phyloP scores from a whole-genome alignment of 2,329 filamentous ascomycete genomes.

The Botrytis tulipae region DNA sequence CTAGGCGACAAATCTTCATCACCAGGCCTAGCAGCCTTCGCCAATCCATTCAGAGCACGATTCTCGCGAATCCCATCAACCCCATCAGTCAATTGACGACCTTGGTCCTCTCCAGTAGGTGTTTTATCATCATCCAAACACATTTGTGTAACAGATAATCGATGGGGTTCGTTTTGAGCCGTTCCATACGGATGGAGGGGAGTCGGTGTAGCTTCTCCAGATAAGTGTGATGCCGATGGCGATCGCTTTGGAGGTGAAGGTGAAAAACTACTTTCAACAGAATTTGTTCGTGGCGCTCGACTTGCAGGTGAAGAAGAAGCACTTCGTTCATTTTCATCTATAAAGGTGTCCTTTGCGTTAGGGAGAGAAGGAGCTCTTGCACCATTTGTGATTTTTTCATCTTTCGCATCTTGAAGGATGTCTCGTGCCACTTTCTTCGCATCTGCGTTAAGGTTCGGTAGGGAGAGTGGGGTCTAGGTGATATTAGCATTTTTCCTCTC shows the following conservation, averaged over 20 bases:
- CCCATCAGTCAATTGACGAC: not conserved
- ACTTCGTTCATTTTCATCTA: not conserved
- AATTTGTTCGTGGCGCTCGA: not conserved
- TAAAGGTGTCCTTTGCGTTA: not conserved
- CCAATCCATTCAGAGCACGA: not conserved
- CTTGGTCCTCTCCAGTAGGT: not conserved
- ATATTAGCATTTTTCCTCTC: not conserved
- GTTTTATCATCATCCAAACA: not conserved
- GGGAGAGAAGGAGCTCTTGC: not conserved
- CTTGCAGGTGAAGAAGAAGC: not conserved
- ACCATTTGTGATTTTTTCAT: not conserved
- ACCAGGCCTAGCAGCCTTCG: no score
- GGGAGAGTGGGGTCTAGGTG: constrained; percentile 27
- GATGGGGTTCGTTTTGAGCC: not conserved
- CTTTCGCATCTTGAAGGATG: constrained; percentile 25
- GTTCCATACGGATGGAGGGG: not conserved
- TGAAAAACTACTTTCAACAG: not conserved
- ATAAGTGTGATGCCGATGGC: not conserved
- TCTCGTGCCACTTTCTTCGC: constrained; percentile 30
- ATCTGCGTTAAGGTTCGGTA: constrained; percentile 32
- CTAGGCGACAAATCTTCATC: constrained; percentile 10
- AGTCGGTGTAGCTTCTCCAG: constrained; percentile 3
- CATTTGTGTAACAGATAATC: not conserved
- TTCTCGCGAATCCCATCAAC: not conserved
- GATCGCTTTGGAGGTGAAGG: not conserved